Evolutionary conservation across 2,329 filamentous ascomycete species (phyloP).

Genomic region (Arthrinium phaeospermum): DNA sequence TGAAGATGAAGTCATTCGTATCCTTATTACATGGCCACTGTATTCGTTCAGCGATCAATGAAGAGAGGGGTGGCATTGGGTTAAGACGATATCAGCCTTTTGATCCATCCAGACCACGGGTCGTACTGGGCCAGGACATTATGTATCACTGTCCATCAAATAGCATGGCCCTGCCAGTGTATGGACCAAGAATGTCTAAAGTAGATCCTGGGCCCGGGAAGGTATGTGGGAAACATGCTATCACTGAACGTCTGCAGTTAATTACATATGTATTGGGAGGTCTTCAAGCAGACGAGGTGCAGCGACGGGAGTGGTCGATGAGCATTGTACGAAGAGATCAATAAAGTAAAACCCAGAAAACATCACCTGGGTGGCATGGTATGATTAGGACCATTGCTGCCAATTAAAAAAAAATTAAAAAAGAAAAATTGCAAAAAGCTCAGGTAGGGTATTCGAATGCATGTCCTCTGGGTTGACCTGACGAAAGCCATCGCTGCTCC

Average conservation of each 20-base stretch:
- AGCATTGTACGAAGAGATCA: background rate
- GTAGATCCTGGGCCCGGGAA: background rate
- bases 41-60: background rate
- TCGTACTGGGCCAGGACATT: background rate
- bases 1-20: background rate
- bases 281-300: background rate
- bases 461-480: background rate
- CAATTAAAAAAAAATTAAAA: background rate
- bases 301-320: background rate
- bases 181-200: background rate
- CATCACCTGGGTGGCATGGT: background rate
- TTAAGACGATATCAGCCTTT: background rate
- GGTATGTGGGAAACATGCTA: too few relatives aligned
- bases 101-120: background rate
- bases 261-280: too few relatives aligned
- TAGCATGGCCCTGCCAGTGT: background rate
- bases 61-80: background rate
- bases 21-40: too few relatives aligned
- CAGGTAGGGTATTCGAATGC: background rate
- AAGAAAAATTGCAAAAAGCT: background rate
- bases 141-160: rapidly evolving
- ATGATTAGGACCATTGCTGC: background rate
- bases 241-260: background rate
- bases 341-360: background rate
- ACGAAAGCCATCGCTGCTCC: constrained; percentile 4